These are phyloP conservation scores for Dictyostelium brefeldianum DNA, from an alignment of 78 protist genomes.

Conservation along the genomic window DNA sequence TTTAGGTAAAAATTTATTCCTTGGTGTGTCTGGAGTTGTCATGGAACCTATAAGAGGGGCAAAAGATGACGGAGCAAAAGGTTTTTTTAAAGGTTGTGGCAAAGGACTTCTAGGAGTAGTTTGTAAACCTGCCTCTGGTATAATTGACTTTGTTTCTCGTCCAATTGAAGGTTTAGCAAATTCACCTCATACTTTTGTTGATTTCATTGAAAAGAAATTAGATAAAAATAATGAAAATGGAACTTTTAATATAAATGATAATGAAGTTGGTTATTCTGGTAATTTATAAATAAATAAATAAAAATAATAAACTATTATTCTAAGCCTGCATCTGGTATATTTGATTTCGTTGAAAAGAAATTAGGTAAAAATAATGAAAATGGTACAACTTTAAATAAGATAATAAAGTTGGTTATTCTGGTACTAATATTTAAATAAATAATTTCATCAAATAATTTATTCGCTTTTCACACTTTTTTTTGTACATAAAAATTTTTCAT, in stretches of 20 bases:
- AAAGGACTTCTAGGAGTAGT: constrained; percentile 90
- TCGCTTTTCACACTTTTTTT: too few relatives aligned
- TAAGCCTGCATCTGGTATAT: constrained; percentile 91
- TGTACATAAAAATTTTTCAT: too few relatives aligned
- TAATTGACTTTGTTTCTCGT: constrained; percentile 70
- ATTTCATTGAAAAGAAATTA: constrained; percentile 27
- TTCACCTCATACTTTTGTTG: constrained; percentile 36
- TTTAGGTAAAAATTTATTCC: constrained; percentile 40
- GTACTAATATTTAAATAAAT: too few relatives aligned
- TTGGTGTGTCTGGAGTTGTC: constrained; percentile 66
- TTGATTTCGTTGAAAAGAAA: constrained; percentile 38
- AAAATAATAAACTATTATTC: too few relatives aligned
- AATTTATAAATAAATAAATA: too few relatives aligned
- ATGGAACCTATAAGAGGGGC: constrained; percentile 67
- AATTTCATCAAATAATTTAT: too few relatives aligned
- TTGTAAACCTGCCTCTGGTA: constrained; percentile 91
- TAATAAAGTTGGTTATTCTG: background rate
- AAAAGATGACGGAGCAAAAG: constrained; percentile 55
- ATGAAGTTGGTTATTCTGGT: background rate
- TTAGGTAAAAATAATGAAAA: background rate
- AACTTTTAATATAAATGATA: background rate
- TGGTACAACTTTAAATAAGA: background rate
- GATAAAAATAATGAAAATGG: background rate
- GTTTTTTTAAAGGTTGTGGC: constrained; percentile 88
- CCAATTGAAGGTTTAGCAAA: constrained; percentile 80